A percentile compares a stretch with the other conserved stretches of the same genome.
phyloP scores from a whole-genome alignment of 1,284 basidiomycete species.

The Pisolithus thermaeus region DNA sequence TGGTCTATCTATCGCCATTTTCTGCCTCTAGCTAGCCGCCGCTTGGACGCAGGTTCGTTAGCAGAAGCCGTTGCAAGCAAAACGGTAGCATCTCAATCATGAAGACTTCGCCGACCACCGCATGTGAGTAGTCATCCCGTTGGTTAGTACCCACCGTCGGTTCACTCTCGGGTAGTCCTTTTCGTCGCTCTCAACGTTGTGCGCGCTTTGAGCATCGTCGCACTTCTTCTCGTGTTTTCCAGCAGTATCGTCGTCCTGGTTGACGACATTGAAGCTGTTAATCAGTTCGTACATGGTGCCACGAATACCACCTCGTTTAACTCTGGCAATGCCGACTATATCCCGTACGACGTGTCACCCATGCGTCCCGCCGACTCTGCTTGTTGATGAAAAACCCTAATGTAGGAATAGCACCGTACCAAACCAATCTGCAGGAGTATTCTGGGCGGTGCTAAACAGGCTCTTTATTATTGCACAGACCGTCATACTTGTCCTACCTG shows the following conservation, averaged over 20 bases:
- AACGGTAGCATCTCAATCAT: not conserved
- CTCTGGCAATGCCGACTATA: constrained; percentile 59
- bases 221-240: constrained; percentile 68
- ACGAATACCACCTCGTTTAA: constrained; percentile 26
- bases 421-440: constrained; percentile 79
- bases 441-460: constrained; percentile 82
- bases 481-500: constrained; percentile 63
- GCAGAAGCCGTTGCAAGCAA: not conserved
- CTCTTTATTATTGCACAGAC: constrained; percentile 77
- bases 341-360: constrained; percentile 45
- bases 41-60: not conserved
- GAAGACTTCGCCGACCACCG: not conserved
- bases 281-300: constrained; percentile 45
- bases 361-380: constrained; percentile 3
- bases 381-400: not conserved
- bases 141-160: not conserved
- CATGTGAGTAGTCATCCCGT: not conserved
- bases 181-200: constrained; percentile 78
- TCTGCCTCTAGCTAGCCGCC: not conserved
- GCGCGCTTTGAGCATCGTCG: constrained; percentile 71
- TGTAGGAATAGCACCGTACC: constrained; percentile 71
- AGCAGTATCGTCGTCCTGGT: constrained; percentile 79
- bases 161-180: constrained; percentile 35
- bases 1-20: not conserved
- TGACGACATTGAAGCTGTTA: constrained; percentile 74